Conservation (phyloP, 805 yeast genomes). For the Starmera caribaea region DNA sequence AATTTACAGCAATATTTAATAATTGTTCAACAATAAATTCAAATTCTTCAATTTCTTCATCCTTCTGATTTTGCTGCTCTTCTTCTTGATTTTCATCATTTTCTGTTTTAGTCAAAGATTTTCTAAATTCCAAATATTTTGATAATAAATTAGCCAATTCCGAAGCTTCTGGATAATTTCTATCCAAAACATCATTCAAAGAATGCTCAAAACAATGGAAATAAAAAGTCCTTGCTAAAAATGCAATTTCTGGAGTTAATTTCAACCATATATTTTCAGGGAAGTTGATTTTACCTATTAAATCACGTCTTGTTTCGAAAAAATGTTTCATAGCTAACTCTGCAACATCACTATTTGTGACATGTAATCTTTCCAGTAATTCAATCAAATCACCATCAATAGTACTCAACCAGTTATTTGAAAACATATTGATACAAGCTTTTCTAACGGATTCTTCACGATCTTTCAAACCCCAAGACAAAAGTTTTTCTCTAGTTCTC, state of each 20-base stretch:
- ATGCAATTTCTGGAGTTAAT: constrained; percentile 65
- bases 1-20: constrained; percentile 51
- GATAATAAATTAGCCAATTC: constrained; percentile 52
- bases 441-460: constrained; percentile 64
- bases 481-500: constrained; percentile 50
- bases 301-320: constrained; percentile 52
- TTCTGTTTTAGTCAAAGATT: constrained; percentile 15
- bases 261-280: constrained; percentile 60
- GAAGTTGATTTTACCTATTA: constrained; percentile 48
- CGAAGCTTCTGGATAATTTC: constrained; percentile 70
- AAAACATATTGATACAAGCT: constrained; percentile 66
- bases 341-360: constrained; percentile 58
- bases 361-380: constrained; percentile 62
- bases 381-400: constrained; percentile 64
- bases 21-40: constrained; percentile 74
- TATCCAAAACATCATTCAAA: constrained; percentile 47
- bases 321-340: constrained; percentile 56
- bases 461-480: constrained; percentile 83
- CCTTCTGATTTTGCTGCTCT: no score
- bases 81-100: constrained; percentile 31
- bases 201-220: constrained; percentile 50
- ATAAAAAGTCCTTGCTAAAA: constrained; percentile 59
- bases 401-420: constrained; percentile 60
- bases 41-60: no score
- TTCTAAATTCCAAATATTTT: constrained; percentile 44